phyloP scores from a whole-genome alignment of 2,329 filamentous ascomycete species.

The Paecilomyces sp. region DNA sequence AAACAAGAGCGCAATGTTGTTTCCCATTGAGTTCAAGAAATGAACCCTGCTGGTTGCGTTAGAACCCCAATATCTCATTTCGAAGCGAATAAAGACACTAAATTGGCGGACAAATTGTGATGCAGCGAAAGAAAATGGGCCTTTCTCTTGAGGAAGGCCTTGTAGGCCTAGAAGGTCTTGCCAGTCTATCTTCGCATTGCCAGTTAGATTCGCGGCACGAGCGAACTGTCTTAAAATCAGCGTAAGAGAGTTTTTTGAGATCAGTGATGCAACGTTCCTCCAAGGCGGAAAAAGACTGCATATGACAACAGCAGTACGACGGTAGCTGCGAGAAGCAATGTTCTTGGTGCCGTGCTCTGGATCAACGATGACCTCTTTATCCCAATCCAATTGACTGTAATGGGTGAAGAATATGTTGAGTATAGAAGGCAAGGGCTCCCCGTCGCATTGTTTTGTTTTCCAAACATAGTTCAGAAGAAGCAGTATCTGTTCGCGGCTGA shows the following conservation, averaged over 20 bases:
- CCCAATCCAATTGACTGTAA: background rate
- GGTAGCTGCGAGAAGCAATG: background rate
- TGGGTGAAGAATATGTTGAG: constrained; percentile 45
- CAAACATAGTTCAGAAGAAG: constrained; percentile 54
- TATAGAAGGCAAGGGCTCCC: constrained; percentile 34
- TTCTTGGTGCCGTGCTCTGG: background rate
- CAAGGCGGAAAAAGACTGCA: background rate
- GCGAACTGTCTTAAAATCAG: background rate
- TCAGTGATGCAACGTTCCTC: background rate
- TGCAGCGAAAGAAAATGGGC: background rate
- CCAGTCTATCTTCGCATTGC: background rate
- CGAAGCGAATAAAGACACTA: background rate
- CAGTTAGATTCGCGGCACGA: background rate
- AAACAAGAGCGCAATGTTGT: background rate
- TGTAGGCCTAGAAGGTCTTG: background rate
- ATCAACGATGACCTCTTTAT: background rate
- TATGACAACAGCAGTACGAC: background rate
- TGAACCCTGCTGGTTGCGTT: background rate
- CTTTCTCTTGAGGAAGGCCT: background rate
- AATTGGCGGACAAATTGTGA: background rate
- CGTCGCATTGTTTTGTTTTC: constrained; percentile 44
- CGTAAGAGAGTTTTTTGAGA: background rate
- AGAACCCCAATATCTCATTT: background rate
- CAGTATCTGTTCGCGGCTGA: constrained; percentile 59
- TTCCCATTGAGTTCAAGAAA: background rate